These are phyloP conservation scores for Blastobotrys mokoenaii DNA, from an alignment of 805 yeast species.

Conservation along the genomic window DNA sequence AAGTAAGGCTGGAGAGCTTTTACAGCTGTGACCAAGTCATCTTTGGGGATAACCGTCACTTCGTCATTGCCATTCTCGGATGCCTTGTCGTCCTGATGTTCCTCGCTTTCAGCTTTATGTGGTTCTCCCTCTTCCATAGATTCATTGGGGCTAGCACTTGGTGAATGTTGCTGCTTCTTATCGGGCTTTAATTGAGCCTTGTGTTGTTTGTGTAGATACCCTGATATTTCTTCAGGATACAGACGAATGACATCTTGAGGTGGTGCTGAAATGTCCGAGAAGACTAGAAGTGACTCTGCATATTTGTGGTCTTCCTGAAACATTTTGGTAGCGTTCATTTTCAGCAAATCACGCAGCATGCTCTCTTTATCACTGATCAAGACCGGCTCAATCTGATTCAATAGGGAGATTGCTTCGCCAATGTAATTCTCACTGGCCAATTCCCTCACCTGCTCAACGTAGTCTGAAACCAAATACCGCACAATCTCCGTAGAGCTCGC, in stretches of 20 bases:
- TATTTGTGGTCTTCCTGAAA: constrained; percentile 25
- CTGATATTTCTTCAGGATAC: constrained; percentile 31
- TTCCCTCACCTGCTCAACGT: constrained; percentile 28
- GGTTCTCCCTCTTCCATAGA: constrained; percentile 2
- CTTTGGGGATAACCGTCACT: not conserved
- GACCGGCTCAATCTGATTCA: constrained; percentile 27
- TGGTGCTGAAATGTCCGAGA: constrained; percentile 49
- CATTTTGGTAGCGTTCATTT: constrained; percentile 32
- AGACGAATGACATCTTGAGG: constrained; percentile 44
- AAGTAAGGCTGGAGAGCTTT: constrained; percentile 35
- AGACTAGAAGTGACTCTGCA: constrained; percentile 35
- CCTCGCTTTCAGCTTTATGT: not conserved
- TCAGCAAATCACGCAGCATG: constrained; percentile 37
- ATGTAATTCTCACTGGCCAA: constrained; percentile 24
- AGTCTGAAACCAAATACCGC: constrained; percentile 24
- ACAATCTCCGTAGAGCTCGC: constrained; percentile 25
- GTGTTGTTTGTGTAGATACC: not conserved
- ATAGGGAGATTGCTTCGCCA: constrained; percentile 39
- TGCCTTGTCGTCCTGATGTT: too few relatives aligned
- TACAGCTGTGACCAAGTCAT: constrained; percentile 16
- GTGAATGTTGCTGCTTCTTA: too few relatives aligned
- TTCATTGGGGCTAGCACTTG: too few relatives aligned
- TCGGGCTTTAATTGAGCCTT: too few relatives aligned
- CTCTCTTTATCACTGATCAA: constrained; percentile 27
- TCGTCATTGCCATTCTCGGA: too few relatives aligned